These are phyloP conservation scores for Starmerella davenportii DNA, from an alignment of 805 yeast genomes.

Conservation along the genomic window DNA sequence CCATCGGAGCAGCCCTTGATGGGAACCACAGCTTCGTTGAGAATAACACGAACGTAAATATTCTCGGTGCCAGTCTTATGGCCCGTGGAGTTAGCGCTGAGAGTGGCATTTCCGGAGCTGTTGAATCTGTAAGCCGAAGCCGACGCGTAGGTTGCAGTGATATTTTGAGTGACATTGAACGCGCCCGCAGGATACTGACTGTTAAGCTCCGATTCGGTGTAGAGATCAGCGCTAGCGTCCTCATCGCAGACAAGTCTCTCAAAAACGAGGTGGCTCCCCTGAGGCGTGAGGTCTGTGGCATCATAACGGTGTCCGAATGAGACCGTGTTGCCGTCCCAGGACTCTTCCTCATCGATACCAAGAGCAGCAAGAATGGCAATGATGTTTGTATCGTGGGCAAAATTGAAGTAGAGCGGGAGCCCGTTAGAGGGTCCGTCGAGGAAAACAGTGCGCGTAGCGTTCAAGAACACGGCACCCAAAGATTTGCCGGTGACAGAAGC, in stretches of 20 bases:
- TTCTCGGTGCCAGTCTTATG: too few species aligned
- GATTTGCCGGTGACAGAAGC: slow-evolving; percentile 22
- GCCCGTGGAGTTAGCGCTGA: too few species aligned
- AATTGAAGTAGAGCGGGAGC: slow-evolving; percentile 29
- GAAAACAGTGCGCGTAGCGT: slow-evolving; percentile 32
- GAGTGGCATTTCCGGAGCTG: too few species aligned
- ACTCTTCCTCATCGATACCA: slow-evolving; percentile 29
- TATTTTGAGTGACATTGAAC: slow-evolving; percentile 4
- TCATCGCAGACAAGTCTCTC: slow-evolving; percentile 26
- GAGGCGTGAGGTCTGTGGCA: slow-evolving; percentile 25
- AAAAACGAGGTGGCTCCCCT: slow-evolving; percentile 19
- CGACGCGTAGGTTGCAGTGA: slow-evolving; percentile 1
- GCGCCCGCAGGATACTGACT: slow-evolving; percentile 11
- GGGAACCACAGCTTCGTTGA: slow-evolving; percentile 38
- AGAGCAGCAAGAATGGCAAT: slow-evolving; percentile 32
- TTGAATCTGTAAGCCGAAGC: too few species aligned
- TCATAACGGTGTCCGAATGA: slow-evolving; percentile 32
- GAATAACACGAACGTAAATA: slow-evolving; percentile 30
- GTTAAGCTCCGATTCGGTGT: slow-evolving; percentile 1
- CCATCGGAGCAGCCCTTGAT: slow-evolving; percentile 32
- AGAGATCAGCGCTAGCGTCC: too few species aligned
- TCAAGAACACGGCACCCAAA: slow-evolving; percentile 31
- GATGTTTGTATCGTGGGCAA: slow-evolving; percentile 45
- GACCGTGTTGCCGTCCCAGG: slow-evolving; percentile 25
- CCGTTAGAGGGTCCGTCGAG: slow-evolving; percentile 25